Base-by-base conservation (phyloP, 331 rosid genomes). In the Pyrus hybrid region DNA sequence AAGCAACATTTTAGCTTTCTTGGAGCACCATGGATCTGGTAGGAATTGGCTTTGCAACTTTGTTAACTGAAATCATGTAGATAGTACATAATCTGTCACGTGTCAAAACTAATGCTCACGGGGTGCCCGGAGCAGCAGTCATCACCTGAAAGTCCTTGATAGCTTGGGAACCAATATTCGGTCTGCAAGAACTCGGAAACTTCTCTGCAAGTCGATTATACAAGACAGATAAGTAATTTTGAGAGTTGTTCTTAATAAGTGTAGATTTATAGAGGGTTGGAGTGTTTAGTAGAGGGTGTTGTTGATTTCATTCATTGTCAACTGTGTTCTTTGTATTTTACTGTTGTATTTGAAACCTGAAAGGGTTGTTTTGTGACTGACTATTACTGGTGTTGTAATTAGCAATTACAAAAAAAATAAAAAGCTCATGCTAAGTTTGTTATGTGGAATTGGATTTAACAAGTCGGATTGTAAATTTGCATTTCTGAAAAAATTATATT, bases 271-370 rank as follows among this genome's bases (percentile, higher is more conserved):
- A 93, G 86, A 85, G 78, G 78, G 81, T 85, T 85, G 83, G 72
- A 78, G 87, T 68, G 76, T 83, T 80, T 77, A 81, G 78, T 77
- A 53, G 80, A 85, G 87, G 78, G 91, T 82, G 81, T 87, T 85
- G 58, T 81, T 81, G 86, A 83, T 80, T 81, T 78, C 76, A 85
- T 83, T 79, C 71, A 77, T 82, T 79, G 67, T 80, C 80, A 78
- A 61, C 45, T 68, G 68, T 79, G 71, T n/a, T 22, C 20, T 43
- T 37, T 54, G 61, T 49, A 32, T 70, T 72, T 43, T 66, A 68
- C 47, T 77, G 67, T 70, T 68, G 72, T 76, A 65, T 70, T 76
- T 45, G 76, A 41, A 41, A 41, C 14, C 14, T 43, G 49, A 63
- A 53, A 21, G 18, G 77, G 35, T 84, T 25, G 67, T 47, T 26